A percentile compares a stretch with the other conserved stretches of the same genome.
phyloP scores from a whole-genome alignment of 192 early-diverging fungal species.

The Podochytrium sp. region DNA sequence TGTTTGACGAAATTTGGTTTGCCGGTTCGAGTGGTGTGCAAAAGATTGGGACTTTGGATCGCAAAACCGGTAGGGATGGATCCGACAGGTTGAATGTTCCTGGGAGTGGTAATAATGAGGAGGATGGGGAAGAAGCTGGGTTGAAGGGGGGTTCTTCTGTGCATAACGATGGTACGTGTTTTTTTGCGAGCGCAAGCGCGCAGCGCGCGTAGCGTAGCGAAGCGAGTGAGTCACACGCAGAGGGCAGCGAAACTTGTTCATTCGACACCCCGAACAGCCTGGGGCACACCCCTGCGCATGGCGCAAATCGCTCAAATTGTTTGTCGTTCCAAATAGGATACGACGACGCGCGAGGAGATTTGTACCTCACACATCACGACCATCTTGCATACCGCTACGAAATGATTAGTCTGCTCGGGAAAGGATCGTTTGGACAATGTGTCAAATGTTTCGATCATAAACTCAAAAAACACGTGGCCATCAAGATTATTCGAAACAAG shows the following conservation, averaged over 20 bases:
- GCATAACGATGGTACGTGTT: constrained; percentile 33
- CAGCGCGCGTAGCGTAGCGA: too few relatives aligned
- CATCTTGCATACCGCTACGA: constrained; percentile 95
- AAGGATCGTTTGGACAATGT: constrained; percentile 95
- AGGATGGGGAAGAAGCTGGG: constrained; percentile 16
- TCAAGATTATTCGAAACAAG: constrained; percentile 97
- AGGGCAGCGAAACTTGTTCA: too few relatives aligned
- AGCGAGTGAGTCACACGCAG: too few relatives aligned
- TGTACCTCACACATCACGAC: constrained; percentile 83
- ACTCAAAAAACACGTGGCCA: constrained; percentile 79
- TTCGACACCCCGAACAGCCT: too few relatives aligned
- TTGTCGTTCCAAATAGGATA: constrained; percentile 46
- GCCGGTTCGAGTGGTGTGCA: constrained; percentile 70
- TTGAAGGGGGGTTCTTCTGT: constrained; percentile 33
- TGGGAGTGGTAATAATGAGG: constrained; percentile 21
- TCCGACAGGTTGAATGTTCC: constrained; percentile 60
- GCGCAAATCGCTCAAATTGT: constrained; percentile 16
- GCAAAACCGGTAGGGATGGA: constrained; percentile 63
- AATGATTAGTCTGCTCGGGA: constrained; percentile 86
- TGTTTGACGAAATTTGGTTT: constrained; percentile 85
- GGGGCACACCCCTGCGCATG: too few relatives aligned
- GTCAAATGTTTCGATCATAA: constrained; percentile 95
- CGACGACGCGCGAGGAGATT: constrained; percentile 96
- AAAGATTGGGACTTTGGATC: constrained; percentile 65
- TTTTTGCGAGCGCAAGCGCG: too few relatives aligned